Evolutionary conservation across 106 monocot genomes (phyloP).

Genomic region (Allium sativum): DNA sequence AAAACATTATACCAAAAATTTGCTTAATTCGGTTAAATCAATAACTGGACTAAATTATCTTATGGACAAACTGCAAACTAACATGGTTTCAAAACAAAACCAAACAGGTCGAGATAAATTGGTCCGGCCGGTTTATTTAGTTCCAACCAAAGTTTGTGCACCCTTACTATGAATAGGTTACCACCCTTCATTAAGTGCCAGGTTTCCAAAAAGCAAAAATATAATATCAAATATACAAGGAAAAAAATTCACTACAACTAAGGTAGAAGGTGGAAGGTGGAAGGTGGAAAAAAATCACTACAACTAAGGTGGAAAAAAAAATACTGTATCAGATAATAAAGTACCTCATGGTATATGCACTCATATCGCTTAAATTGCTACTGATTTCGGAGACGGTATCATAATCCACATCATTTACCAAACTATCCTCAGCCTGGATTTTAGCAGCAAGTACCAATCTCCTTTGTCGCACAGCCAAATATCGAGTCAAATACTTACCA

Average conservation of each 20-base stretch:
- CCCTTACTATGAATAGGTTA: no score
- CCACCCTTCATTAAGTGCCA: no score
- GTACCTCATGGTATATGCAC: constrained; percentile 83
- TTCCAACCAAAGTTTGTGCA: no score
- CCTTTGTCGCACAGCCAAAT: constrained; percentile 89
- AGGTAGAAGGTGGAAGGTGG: no score
- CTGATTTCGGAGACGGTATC: constrained; percentile 76
- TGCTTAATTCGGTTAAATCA: no score
- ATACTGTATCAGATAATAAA: no score
- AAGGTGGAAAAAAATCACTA: background rate
- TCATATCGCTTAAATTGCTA: constrained; percentile 81
- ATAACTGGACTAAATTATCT: no score
- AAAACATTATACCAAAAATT: no score
- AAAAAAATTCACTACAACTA: background rate
- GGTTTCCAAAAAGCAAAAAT: background rate
- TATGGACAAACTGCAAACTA: no score
- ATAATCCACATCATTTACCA: constrained; percentile 47
- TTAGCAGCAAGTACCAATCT: constrained; percentile 69
- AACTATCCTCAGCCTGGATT: constrained; percentile 46
- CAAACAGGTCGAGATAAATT: no score
- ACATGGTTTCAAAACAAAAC: no score
- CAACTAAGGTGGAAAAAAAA: background rate
- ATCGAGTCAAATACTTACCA: constrained; percentile 73
- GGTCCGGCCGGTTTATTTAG: no score
- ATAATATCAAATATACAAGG: background rate